phyloP scores from a whole-genome alignment of 2,329 filamentous ascomycete species.

The Orbilia javanica region DNA sequence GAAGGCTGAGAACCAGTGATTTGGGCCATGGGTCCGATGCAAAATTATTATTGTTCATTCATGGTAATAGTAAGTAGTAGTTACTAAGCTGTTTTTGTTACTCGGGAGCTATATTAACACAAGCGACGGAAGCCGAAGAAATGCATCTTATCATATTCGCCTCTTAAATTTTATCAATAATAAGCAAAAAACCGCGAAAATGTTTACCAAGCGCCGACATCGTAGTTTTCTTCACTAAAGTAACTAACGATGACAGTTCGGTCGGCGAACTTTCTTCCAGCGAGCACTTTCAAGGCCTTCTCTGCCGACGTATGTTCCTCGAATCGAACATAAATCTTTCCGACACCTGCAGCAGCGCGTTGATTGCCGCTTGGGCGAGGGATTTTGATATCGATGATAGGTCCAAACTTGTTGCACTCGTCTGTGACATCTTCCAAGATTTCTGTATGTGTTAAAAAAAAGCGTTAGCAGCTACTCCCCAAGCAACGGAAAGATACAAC shows the following conservation, averaged over 20 bases:
- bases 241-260: slow-evolving; percentile 96
- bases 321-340: slow-evolving; percentile 98
- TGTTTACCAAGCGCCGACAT: slow-evolving; percentile 88
- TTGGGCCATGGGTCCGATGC: slow-evolving; percentile 2
- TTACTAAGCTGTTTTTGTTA: not conserved
- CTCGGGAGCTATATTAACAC: slow-evolving; percentile 38
- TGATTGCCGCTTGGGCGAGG: slow-evolving; percentile 86
- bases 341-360: slow-evolving; percentile 87
- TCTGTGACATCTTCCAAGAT: slow-evolving; percentile 94
- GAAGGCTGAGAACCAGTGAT: too few relatives aligned
- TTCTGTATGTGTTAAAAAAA: slow-evolving; percentile 72
- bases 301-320: slow-evolving; percentile 81
- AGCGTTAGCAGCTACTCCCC: slow-evolving; percentile 6
- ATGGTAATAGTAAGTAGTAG: not conserved
- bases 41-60: not conserved
- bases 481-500: not conserved
- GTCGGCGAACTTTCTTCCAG: slow-evolving; percentile 94
- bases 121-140: slow-evolving; percentile 7
- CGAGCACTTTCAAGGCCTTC: slow-evolving; percentile 87
- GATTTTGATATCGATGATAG: slow-evolving; percentile 88
- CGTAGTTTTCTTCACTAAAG: slow-evolving; percentile 98
- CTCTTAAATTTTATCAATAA: not conserved
- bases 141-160: not conserved
- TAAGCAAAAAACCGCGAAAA: not conserved
- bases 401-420: slow-evolving; percentile 92